A percentile compares a stretch with the other conserved stretches of the same genome.
Conservation (phyloP, 2,329 filamentous ascomycete genomes). For the Apiospora rasikravindrae region DNA sequence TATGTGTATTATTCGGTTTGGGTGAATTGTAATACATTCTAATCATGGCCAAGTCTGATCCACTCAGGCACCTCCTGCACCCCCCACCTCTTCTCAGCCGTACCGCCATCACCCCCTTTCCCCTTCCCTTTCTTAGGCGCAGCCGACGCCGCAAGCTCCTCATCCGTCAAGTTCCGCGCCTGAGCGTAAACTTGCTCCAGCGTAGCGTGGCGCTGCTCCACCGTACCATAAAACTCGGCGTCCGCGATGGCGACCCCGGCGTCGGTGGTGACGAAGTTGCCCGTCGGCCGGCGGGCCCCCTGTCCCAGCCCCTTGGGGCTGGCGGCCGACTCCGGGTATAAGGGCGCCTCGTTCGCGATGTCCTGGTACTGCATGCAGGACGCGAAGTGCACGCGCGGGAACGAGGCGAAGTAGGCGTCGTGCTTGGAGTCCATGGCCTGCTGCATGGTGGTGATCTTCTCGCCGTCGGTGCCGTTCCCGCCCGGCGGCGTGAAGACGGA, state of each 20-base stretch:
- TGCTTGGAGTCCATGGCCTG: slow-evolving; percentile 3
- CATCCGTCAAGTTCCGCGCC: slow-evolving; percentile 2
- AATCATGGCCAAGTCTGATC: neutral
- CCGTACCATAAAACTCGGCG: neutral
- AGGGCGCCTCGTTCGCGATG: neutral
- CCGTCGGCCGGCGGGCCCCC: neutral
- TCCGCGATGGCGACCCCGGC: neutral
- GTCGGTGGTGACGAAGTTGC: neutral
- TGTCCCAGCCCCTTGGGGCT: neutral
- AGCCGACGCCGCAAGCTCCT: neutral
- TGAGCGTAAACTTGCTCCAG: neutral
- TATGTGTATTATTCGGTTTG: no score
- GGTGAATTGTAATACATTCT: no score
- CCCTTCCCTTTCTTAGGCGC: neutral
- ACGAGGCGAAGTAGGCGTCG: slow-evolving; percentile 2
- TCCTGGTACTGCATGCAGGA: slow-evolving; percentile 9
- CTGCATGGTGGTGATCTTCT: neutral
- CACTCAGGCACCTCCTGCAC: neutral
- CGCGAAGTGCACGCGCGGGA: slow-evolving; percentile 6
- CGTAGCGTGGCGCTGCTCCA: slow-evolving; percentile 2
- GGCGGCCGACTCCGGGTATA: neutral
- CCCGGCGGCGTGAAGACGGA: neutral
- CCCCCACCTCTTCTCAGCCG: neutral
- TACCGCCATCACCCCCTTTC: neutral
- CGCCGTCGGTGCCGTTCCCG: neutral